Conservation (phyloP, 345 rosid genomes). For the Euphorbia peplus region DNA sequence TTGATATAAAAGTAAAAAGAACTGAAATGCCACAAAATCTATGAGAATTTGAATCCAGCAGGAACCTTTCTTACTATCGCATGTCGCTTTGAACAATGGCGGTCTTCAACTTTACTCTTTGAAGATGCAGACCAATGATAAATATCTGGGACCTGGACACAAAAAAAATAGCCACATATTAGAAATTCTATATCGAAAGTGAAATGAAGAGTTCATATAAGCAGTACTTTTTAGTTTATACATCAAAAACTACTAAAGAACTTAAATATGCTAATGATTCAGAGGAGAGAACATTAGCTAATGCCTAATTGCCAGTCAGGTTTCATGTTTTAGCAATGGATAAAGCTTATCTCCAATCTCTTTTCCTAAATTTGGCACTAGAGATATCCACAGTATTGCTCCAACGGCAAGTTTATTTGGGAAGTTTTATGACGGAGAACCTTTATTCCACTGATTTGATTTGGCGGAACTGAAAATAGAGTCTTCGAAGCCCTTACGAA, state of each 20-base stretch:
- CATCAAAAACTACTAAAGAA: neutral
- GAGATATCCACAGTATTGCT: neutral
- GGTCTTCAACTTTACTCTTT: neutral
- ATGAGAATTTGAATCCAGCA: neutral
- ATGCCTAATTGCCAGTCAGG: neutral
- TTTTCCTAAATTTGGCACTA: neutral
- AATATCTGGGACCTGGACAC: no score
- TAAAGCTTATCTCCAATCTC: neutral
- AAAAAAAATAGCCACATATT: neutral
- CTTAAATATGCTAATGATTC: neutral
- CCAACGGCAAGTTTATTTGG: no score
- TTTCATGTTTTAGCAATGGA: neutral
- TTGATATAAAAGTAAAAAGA: neutral
- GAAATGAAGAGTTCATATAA: no score
- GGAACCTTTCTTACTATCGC: conserved; percentile 1
- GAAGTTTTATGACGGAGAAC: no score
- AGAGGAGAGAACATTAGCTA: neutral
- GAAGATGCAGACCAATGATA: neutral
- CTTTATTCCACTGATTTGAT: no score
- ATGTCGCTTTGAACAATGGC: neutral
- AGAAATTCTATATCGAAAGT: neutral
- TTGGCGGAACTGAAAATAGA: no score
- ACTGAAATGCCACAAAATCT: neutral
- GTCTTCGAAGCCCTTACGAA: no score
- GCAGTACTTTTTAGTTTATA: neutral